Evolutionary conservation across 140 eudicot species (phyloP).

Genomic region (Senecio squalidus): DNA sequence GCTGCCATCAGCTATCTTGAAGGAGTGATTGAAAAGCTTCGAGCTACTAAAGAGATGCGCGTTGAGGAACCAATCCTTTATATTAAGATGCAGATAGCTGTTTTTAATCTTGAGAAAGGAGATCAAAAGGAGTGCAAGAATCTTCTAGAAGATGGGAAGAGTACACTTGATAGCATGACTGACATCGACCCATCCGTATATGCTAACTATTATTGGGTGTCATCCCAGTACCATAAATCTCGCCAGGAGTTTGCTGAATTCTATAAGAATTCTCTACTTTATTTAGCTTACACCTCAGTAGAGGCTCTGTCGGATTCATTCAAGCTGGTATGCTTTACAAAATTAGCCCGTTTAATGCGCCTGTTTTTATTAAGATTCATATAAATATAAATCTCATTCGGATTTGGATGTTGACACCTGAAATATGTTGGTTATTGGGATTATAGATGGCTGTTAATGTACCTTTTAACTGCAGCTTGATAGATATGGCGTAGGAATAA

Average conservation of each 20-base stretch:
- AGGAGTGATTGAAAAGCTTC: constrained; percentile 86
- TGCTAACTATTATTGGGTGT: constrained; percentile 92
- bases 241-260: constrained; percentile 93
- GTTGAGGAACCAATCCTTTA: constrained; percentile 87
- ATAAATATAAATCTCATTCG: too few relatives aligned
- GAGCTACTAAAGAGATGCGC: constrained; percentile 68
- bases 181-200: constrained; percentile 93
- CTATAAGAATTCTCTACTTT: constrained; percentile 84
- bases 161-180: constrained; percentile 90
- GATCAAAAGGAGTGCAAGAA: constrained; percentile 83
- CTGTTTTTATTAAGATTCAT: too few relatives aligned
- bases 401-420: too few relatives aligned
- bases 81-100: constrained; percentile 76
- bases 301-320: constrained; percentile 81
- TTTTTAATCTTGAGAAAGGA: constrained; percentile 76
- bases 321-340: constrained; percentile 56
- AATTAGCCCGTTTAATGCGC: not conserved
- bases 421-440: too few relatives aligned
- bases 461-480: too few relatives aligned
- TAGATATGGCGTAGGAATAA: too few relatives aligned
- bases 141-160: constrained; percentile 80
- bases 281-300: constrained; percentile 82
- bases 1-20: constrained; percentile 77
- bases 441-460: too few relatives aligned
- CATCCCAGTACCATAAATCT: constrained; percentile 88